A percentile compares a stretch with the other conserved stretches of the same genome.
Evolutionary conservation across 2,329 filamentous ascomycete species (phyloP).

Genomic region (Colletotrichum sp.): DNA sequence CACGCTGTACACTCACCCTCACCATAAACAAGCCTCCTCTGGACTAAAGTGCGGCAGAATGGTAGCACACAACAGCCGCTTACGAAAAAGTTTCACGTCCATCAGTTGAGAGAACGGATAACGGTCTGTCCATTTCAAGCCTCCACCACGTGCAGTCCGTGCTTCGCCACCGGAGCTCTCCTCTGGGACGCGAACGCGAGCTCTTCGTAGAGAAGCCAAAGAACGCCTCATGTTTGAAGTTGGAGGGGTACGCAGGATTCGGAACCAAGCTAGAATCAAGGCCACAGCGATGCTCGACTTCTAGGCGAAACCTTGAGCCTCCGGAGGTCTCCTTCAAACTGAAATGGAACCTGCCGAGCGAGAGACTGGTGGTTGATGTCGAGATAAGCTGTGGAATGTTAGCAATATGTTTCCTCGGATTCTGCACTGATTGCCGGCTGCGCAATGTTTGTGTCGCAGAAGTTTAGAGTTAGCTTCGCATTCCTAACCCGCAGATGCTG

Average conservation of each 20-base stretch:
- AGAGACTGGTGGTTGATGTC: neutral
- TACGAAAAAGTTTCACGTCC: constrained; percentile 1
- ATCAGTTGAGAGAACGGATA: neutral
- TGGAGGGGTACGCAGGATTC: neutral
- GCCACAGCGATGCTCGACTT: neutral
- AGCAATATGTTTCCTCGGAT: neutral
- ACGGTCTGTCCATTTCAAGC: neutral
- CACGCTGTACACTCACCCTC: neutral
- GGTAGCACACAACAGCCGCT: neutral
- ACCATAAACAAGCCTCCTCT: too few relatives aligned
- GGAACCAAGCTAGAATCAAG: neutral
- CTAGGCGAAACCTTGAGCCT: neutral
- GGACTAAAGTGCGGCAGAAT: neutral
- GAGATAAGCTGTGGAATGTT: neutral
- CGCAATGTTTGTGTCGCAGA: neutral
- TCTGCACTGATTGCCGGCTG: neutral
- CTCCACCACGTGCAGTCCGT: constrained; percentile 15
- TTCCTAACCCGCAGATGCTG: constrained; percentile 3
- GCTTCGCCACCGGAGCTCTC: neutral
- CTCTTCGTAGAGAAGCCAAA: neutral
- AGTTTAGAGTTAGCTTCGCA: neutral
- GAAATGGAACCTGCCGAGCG: neutral
- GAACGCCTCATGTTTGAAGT: constrained; percentile 13
- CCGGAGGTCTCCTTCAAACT: neutral
- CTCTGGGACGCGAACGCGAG: neutral